phyloP scores from a whole-genome alignment of 2,329 filamentous ascomycete genomes.

The Alternaria novae-zelandiae region DNA sequence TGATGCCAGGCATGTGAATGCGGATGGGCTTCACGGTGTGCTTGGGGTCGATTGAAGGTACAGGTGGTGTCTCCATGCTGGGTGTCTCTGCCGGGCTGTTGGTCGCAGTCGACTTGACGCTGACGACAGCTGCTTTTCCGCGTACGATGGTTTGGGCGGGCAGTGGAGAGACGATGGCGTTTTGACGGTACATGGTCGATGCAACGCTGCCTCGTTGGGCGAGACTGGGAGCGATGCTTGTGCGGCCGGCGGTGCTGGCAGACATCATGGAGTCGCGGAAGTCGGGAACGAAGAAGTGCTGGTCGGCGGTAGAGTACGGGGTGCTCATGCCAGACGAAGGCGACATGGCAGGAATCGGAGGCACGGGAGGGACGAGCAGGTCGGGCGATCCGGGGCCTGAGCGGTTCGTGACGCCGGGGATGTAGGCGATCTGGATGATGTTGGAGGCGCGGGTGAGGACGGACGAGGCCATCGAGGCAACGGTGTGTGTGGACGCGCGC shows the following conservation, averaged over 20 bases:
- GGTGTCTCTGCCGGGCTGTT: slow-evolving; percentile 59
- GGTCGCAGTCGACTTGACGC: slow-evolving; percentile 75
- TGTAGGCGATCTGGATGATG: slow-evolving; percentile 99
- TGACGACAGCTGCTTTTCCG: slow-evolving; percentile 90
- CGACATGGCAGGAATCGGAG: slow-evolving; percentile 75
- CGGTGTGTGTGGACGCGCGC: slow-evolving; percentile 81
- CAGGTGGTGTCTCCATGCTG: slow-evolving; percentile 67
- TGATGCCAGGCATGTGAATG: slow-evolving; percentile 52
- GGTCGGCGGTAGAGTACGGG: slow-evolving; percentile 67
- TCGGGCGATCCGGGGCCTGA: slow-evolving; percentile 83
- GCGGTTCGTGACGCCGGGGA: slow-evolving; percentile 93
- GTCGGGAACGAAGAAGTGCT: slow-evolving; percentile 94
- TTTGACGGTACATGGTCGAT: slow-evolving; percentile 92
- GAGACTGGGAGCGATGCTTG: slow-evolving; percentile 58
- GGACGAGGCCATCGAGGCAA: slow-evolving; percentile 91
- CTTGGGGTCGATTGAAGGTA: slow-evolving; percentile 73
- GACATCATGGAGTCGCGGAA: slow-evolving; percentile 92
- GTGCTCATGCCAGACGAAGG: slow-evolving; percentile 64
- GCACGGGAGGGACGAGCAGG: slow-evolving; percentile 86
- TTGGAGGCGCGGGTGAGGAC: slow-evolving; percentile 96
- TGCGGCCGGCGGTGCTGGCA: slow-evolving; percentile 65
- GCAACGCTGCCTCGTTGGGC: slow-evolving; percentile 68
- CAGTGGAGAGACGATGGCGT: slow-evolving; percentile 78
- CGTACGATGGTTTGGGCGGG: slow-evolving; percentile 87
- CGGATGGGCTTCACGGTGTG: slow-evolving; percentile 42